Conservation (phyloP, 2,329 filamentous ascomycete species). For the Pseudogymnoascus sp. region DNA sequence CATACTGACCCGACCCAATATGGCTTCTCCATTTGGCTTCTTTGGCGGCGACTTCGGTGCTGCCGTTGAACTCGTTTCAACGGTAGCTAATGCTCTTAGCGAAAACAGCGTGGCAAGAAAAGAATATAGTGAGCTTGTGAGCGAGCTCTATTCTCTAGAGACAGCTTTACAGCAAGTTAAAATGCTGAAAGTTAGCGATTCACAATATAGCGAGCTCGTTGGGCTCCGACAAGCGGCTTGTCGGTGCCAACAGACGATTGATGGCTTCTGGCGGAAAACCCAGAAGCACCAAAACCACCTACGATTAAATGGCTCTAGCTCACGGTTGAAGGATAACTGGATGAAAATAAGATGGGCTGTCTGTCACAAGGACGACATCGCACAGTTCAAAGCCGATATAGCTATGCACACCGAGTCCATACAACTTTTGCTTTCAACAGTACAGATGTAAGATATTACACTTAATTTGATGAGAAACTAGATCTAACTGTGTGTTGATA, state of each 20-base stretch:
- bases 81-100: not conserved
- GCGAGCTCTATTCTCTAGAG: not conserved
- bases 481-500: not conserved
- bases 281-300: conserved; percentile 26
- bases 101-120: not conserved
- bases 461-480: not conserved
- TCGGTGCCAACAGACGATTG: conserved; percentile 24
- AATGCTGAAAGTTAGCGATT: not conserved
- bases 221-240: not conserved
- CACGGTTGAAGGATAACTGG: conserved; percentile 18
- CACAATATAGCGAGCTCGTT: not conserved
- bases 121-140: not conserved
- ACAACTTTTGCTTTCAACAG: not conserved
- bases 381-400: conserved; percentile 22
- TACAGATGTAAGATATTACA: conserved; percentile 10
- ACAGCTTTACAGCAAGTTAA: not conserved
- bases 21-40: not conserved
- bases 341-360: conserved; percentile 26
- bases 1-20: not conserved
- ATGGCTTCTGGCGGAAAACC: conserved; percentile 24
- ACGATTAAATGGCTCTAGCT: not conserved
- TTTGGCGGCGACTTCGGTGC: not conserved
- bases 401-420: conserved; percentile 21
- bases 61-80: not conserved
- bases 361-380: conserved; percentile 26